Conservation (phyloP, 805 yeast genomes). For the Cyberlindnera veronae region DNA sequence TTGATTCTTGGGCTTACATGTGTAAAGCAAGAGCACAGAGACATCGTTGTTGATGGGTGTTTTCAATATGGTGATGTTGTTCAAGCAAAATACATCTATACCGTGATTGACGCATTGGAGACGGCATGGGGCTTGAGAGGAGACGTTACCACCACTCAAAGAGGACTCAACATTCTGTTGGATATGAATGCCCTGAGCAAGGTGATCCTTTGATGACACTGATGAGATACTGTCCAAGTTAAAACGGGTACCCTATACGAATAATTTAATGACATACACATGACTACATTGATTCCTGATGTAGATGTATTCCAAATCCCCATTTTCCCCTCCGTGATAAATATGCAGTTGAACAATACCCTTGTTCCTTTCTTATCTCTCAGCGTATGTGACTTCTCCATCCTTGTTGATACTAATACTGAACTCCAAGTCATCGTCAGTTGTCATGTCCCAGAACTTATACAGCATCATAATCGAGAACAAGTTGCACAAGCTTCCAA, state of each 20-base stretch:
- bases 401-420: slow-evolving; percentile 57
- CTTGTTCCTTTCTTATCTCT: too few relatives aligned
- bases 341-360: too few relatives aligned
- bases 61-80: slow-evolving; percentile 13
- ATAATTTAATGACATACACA: too few relatives aligned
- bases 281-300: too few relatives aligned
- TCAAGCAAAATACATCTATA: slow-evolving; percentile 16
- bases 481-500: slow-evolving; percentile 75
- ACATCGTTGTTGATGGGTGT: slow-evolving; percentile 9
- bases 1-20: slow-evolving; percentile 19
- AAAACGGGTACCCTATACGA: too few relatives aligned
- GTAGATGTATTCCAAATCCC: too few relatives aligned
- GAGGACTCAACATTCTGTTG: slow-evolving; percentile 18
- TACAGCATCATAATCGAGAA: slow-evolving; percentile 92
- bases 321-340: too few relatives aligned
- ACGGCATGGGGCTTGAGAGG: slow-evolving; percentile 19
- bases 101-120: slow-evolving; percentile 16
- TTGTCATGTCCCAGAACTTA: slow-evolving; percentile 95
- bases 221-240: too few relatives aligned
- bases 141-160: slow-evolving; percentile 1
- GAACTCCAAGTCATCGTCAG: slow-evolving; percentile 92
- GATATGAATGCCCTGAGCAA: slow-evolving; percentile 5
- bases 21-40: slow-evolving; percentile 9
- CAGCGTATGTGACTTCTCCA: slow-evolving; percentile 30
- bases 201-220: slow-evolving; percentile 10